Evolutionary conservation across 495 filamentous ascomycete species (phyloP), one percentile per base, ranked within the genome.

Genomic region (Penicillium silybi): DNA sequence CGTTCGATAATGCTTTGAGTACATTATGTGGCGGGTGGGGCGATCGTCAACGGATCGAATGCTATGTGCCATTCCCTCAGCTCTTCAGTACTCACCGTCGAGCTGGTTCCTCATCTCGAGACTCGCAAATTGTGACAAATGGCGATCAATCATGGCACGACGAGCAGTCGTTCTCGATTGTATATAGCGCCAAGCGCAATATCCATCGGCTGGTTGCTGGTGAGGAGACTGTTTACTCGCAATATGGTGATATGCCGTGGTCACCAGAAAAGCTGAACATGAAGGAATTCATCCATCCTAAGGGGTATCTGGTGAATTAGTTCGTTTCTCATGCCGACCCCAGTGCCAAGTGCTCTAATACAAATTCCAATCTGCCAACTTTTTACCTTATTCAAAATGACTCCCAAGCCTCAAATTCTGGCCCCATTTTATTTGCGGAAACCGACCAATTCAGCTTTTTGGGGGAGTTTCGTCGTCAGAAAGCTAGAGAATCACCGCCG

Each of bases 171-270:
- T 59, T 43, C 35, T 64, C 64, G 38, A 32, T 68, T 49, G 54
- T 66, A 5, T 70, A 62, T 38, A 70, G 67, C 48, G 62, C 63
- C 1, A 41, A 58, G 39, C 41, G 58, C 23, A 68, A 70, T 47
- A 58, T 70, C 8, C 59, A 63, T 17, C 51, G 54, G 1, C 43
- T 70, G 41, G 41, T 66, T 13, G 45, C 53, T 34, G 61, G 56
- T 2, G 50, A 62, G 45, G 46, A 58, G 26, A 59, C 49, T 11
- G 57, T 65, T 7, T 57, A 53, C 22, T 57, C 61, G 1, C 61
- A 68, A 37, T 70, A 59, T 52, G 48, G 54, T 7, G 51, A 56
- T 19, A 41, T 53, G 6, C 53, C 57, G 2, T 69, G 66, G 64
- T 62, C 62, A 9, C 46, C 43, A 25, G 41, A 29, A 22, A 56